Evolutionary conservation across 768 basidiomycete genomes (phyloP).

Genomic region (Lactifluus pinguis): DNA sequence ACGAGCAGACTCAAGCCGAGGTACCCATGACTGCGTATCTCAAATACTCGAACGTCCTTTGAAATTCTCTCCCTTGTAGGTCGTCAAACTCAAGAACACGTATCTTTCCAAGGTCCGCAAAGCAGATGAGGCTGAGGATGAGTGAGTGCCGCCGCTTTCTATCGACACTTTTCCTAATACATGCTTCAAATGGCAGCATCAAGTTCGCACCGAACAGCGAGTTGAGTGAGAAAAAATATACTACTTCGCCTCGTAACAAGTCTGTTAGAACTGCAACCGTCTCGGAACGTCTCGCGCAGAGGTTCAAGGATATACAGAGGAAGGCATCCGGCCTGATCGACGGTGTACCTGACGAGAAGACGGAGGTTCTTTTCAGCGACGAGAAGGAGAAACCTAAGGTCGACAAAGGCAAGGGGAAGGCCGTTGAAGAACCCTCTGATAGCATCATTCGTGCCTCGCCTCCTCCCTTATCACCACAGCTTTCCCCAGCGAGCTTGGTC

Average conservation of each 20-base stretch:
- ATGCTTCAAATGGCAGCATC: slow-evolving; percentile 39
- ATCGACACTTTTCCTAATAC: neutral
- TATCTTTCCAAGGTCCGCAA: slow-evolving; percentile 72
- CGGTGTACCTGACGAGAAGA: slow-evolving; percentile 16
- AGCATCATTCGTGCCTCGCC: slow-evolving; percentile 41
- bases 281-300: slow-evolving; percentile 77
- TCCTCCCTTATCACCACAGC: slow-evolving; percentile 52
- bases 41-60: neutral
- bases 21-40: slow-evolving; percentile 29
- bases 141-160: slow-evolving; percentile 44
- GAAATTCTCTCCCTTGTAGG: slow-evolving; percentile 24
- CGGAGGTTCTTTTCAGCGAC: slow-evolving; percentile 26
- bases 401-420: slow-evolving; percentile 82
- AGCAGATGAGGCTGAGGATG: slow-evolving; percentile 90
- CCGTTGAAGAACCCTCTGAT: slow-evolving; percentile 33
- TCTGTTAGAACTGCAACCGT: slow-evolving; percentile 68
- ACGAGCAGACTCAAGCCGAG: slow-evolving; percentile 59
- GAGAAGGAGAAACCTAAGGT: slow-evolving; percentile 39
- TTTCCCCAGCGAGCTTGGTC: slow-evolving; percentile 36
- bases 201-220: slow-evolving; percentile 76
- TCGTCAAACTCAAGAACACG: slow-evolving; percentile 59
- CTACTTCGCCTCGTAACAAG: slow-evolving; percentile 59
- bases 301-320: slow-evolving; percentile 72
- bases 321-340: slow-evolving; percentile 28
- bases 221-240: slow-evolving; percentile 63